These are phyloP conservation scores for Collariella sp. DNA, from an alignment of 495 filamentous ascomycete species.

Conservation along the genomic window DNA sequence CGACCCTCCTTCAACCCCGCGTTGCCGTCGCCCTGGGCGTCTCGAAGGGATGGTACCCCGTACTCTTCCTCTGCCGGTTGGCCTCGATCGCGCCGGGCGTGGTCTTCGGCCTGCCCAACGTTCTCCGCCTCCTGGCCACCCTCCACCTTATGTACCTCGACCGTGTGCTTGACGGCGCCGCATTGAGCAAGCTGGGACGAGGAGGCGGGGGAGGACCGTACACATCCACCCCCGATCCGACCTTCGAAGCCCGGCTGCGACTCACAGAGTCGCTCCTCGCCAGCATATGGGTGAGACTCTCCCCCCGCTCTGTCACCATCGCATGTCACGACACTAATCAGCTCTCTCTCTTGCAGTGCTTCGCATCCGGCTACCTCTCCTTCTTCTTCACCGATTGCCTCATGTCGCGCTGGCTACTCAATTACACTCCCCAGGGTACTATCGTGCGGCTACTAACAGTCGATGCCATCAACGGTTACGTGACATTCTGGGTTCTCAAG, in stretches of 20 bases:
- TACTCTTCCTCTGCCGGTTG: conserved; percentile 39
- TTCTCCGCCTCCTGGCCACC: conserved; percentile 37
- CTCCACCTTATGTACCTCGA: conserved; percentile 22
- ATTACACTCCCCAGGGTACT: conserved; percentile 79
- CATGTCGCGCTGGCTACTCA: conserved; percentile 86
- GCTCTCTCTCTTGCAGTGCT: conserved; percentile 46
- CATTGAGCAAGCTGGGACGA: conserved; percentile 31
- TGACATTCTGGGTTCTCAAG: conserved; percentile 72
- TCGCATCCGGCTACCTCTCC: conserved; percentile 73
- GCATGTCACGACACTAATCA: background rate
- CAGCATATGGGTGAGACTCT: conserved; percentile 66
- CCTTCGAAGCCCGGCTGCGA: conserved; percentile 37
- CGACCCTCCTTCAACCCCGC: conserved; percentile 50
- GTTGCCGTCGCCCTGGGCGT: conserved; percentile 43
- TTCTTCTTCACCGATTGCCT: conserved; percentile 89
- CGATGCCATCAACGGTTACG: conserved; percentile 68
- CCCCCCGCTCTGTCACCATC: background rate
- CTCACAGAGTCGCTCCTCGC: conserved; percentile 74
- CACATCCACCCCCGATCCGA: conserved; percentile 9
- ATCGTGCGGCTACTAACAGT: conserved; percentile 76
- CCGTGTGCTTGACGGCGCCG: conserved; percentile 19
- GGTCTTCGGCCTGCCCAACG: conserved; percentile 36
- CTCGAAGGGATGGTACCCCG: conserved; percentile 38
- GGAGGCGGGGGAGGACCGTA: background rate
- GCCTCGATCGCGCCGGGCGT: conserved; percentile 37